phyloP scores from a whole-genome alignment of 257 asterid species.

The Solanum rostratum region DNA sequence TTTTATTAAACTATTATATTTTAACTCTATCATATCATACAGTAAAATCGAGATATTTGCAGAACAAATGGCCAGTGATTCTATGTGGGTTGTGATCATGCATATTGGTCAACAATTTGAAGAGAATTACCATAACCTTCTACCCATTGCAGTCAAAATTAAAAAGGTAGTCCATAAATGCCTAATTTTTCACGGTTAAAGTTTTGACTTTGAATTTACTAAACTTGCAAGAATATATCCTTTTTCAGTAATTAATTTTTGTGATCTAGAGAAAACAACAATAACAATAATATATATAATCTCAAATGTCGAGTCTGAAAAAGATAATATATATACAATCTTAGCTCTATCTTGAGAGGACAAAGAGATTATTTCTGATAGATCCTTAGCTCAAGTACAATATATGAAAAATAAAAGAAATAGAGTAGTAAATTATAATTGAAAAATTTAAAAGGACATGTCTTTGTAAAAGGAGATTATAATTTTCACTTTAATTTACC shows the following conservation, averaged over 20 bases:
- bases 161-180: no score
- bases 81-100: background rate
- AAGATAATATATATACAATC: background rate
- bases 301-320: rapidly evolving
- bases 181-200: no score
- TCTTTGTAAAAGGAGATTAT: background rate
- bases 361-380: rapidly evolving
- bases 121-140: background rate
- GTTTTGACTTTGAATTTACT: no score
- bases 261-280: no score
- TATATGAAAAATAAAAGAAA: background rate
- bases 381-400: rapidly evolving
- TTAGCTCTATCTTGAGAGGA: rapidly evolving
- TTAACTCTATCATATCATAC: no score
- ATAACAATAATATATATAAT: background rate
- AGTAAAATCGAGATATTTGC: background rate
- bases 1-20: no score
- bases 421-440: background rate
- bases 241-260: no score
- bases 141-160: no score
- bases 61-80: background rate
- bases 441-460: background rate
- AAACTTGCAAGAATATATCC: no score
- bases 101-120: background rate
- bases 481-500: no score